Evolutionary conservation across 345 rosid genomes (phyloP).

Genomic region (Boechera stricta): DNA sequence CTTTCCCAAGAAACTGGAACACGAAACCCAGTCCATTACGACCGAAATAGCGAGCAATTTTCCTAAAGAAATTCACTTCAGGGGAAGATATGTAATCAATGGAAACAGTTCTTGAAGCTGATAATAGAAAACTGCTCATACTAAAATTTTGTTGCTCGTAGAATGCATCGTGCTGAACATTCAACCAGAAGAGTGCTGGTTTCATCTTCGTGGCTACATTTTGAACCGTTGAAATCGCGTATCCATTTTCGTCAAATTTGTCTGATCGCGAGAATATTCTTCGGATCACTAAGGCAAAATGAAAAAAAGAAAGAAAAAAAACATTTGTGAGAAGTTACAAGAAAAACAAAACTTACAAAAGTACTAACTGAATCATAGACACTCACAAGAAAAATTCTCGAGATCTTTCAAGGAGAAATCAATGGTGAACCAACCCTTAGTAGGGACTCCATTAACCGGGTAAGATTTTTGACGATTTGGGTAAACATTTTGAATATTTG

Average conservation of each 20-base stretch:
- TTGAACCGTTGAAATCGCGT: conserved; percentile 31
- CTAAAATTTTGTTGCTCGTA: conserved; percentile 61
- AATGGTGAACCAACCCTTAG: conserved; percentile 62
- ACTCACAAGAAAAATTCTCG: conserved; percentile 48
- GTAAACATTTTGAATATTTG: not conserved
- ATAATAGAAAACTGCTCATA: conserved; percentile 59
- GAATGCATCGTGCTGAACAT: conserved; percentile 78
- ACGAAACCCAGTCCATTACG: conserved; percentile 52
- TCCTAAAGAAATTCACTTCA: conserved; percentile 64
- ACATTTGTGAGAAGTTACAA: too few relatives aligned
- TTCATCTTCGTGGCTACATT: conserved; percentile 34
- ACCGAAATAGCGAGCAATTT: conserved; percentile 50
- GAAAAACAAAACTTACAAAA: not conserved
- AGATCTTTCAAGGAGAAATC: conserved; percentile 58
- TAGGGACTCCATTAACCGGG: conserved; percentile 53
- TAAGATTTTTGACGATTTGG: conserved; percentile 30
- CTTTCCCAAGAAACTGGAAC: conserved; percentile 55
- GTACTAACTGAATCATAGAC: not conserved
- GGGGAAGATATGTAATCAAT: conserved; percentile 75
- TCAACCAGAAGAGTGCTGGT: conserved; percentile 65
- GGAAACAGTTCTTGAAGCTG: conserved; percentile 49
- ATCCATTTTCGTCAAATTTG: not conserved
- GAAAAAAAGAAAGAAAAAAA: too few relatives aligned
- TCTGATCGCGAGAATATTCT: not conserved
- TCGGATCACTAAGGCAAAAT: not conserved